Conservation (phyloP, 441 rosid species). For the Adansonia rubrostipa region DNA sequence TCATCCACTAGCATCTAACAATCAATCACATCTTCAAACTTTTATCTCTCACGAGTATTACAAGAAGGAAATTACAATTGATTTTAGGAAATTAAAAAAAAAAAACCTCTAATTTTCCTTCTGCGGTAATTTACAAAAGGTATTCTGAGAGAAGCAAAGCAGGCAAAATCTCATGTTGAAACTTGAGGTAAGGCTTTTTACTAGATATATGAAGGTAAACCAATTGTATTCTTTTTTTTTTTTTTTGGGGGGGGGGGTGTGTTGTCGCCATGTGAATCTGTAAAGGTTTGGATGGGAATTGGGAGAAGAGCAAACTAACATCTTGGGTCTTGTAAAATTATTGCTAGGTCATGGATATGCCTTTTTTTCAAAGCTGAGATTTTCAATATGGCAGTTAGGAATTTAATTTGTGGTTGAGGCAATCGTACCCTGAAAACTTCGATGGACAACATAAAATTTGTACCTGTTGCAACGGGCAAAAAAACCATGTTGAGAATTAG, state of each 20-base stretch:
- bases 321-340: not conserved
- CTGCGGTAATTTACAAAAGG: not conserved
- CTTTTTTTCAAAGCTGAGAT: not conserved
- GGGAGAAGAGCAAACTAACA: constrained; percentile 14
- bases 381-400: not conserved
- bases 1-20: too few species aligned
- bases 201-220: not conserved
- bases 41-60: not conserved
- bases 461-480: constrained; percentile 27
- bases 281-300: not conserved
- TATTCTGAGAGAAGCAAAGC: not conserved
- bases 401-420: constrained; percentile 1
- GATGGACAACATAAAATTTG: not conserved
- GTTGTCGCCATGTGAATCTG: not conserved
- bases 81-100: not conserved
- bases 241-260: too few species aligned
- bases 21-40: constrained; percentile 27
- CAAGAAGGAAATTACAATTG: not conserved
- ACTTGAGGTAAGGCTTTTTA: not conserved
- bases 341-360: not conserved
- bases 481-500: constrained; percentile 22
- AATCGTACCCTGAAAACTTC: not conserved
- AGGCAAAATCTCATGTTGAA: not conserved
- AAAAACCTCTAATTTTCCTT: too few species aligned
- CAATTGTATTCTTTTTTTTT: too few species aligned